A percentile compares a stretch with the other conserved stretches of the same genome.
Evolutionary conservation across 768 basidiomycete species (phyloP).

Genomic region (Hygrophoropsis aurantiaca): DNA sequence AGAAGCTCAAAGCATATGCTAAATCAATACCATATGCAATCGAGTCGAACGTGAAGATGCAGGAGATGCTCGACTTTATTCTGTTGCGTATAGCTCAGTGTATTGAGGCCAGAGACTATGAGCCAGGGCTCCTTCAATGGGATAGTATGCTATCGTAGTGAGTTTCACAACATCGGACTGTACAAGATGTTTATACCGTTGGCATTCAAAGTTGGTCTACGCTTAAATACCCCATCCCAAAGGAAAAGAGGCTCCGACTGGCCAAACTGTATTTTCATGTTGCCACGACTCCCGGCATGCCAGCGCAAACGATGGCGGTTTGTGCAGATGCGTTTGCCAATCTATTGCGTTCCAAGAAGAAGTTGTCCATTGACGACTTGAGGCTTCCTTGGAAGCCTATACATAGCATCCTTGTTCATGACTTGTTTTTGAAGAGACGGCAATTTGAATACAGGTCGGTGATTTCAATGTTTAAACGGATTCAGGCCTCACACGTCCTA

Average conservation of each 20-base stretch:
- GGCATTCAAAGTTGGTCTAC: constrained; percentile 61
- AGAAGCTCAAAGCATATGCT: constrained; percentile 63
- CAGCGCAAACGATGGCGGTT: constrained; percentile 63
- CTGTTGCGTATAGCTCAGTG: constrained; percentile 68
- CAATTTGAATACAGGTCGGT: constrained; percentile 79
- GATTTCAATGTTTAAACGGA: background rate
- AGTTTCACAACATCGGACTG: constrained; percentile 27
- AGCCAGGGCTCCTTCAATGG: constrained; percentile 79
- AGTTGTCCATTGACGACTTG: constrained; percentile 75
- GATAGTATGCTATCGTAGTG: constrained; percentile 74
- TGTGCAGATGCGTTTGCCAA: constrained; percentile 62
- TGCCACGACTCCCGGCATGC: constrained; percentile 74
- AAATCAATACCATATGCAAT: constrained; percentile 72
- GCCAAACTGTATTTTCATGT: constrained; percentile 80
- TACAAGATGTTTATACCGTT: constrained; percentile 15
- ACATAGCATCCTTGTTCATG: constrained; percentile 65
- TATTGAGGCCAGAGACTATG: constrained; percentile 79
- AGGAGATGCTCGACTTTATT: constrained; percentile 73
- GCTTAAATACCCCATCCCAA: constrained; percentile 86
- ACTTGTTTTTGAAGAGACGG: constrained; percentile 73
- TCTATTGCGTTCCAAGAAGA: constrained; percentile 68
- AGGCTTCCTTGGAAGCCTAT: constrained; percentile 82
- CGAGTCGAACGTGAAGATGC: constrained; percentile 75
- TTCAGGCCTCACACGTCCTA: background rate
- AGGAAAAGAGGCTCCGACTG: constrained; percentile 69